Evolutionary conservation across 2,329 filamentous ascomycete species (phyloP), one percentile per base, ranked within the genome.

Genomic region (Ciborinia camelliae): DNA sequence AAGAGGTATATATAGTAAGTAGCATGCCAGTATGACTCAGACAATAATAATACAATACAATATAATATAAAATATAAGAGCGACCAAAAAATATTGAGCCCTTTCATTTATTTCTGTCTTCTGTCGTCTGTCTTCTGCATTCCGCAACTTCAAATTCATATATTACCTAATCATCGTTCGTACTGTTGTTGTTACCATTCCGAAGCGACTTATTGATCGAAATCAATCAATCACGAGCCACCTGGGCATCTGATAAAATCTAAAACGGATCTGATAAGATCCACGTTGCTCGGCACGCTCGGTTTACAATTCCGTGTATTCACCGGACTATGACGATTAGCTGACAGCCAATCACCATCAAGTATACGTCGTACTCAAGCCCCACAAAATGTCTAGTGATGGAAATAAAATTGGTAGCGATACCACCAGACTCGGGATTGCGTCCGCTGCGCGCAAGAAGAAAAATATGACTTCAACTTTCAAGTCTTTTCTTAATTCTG

Each of bases 401-500:
- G 35, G 37, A 51, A 32, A 64, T 51, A 64, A 64, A 64, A 60
- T 20, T 18, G 43, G 30, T 53, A 47, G 18, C 23, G 12, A 59
- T 57, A 30, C 55, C 63, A 60, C 47, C 30, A 54, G 15, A 41
- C 5, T 32, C 26, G 20, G 28, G 12, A 23, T n/a, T n/a, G 8
- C 18, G 18, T 26, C 28, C 12, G 30, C 18, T 28, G 39, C 60
- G 15, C 60, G 50, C 50, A 62, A 47, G 37, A 66, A 63, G 23
- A 67, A 57, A 61, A 68, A 53, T 15, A 74, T 74, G 72, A 63
- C 71, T 15, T 58, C 67, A 2, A 66, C 67, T 10, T 70, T 75
- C 65, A 73, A 71, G 59, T 72, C 71, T 0, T 61, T 74, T 2
- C 45, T 75, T 18, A 67, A 64, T 41, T 68, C 63, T 53, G 73